phyloP scores from a whole-genome alignment of 1,284 basidiomycete genomes.

The Austroboletus novae-zelandiae region DNA sequence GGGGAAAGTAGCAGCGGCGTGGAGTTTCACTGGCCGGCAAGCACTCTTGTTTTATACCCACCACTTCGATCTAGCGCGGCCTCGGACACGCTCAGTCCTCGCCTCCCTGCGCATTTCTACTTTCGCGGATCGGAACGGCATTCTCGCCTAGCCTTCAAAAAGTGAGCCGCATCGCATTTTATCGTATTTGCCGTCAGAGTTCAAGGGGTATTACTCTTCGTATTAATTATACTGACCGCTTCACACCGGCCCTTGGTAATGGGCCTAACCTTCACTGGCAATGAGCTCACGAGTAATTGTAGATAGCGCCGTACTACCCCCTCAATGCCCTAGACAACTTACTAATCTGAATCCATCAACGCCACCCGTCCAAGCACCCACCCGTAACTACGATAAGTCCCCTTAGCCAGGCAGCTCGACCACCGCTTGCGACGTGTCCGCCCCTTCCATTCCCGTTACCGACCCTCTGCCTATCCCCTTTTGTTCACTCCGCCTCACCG shows the following conservation, averaged over 20 bases:
- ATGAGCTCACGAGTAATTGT: background rate
- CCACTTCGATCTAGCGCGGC: background rate
- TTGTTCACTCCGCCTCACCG: no score
- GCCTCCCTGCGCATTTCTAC: background rate
- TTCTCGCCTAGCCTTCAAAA: background rate
- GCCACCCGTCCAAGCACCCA: background rate
- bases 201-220: background rate
- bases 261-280: background rate
- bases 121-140: background rate
- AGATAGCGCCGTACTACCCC: background rate
- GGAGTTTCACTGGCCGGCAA: background rate
- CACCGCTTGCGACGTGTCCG: no score
- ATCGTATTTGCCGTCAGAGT: background rate
- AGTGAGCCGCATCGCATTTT: background rate
- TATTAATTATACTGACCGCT: background rate
- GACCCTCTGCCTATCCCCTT: no score
- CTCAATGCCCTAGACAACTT: background rate
- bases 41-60: background rate
- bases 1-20: background rate
- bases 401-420: no score
- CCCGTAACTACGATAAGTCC: no score
- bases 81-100: background rate
- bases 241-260: background rate
- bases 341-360: background rate
- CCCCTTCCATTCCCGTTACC: no score